Evolutionary conservation across 768 basidiomycete species (phyloP).

Genomic region (Suillus plorans): DNA sequence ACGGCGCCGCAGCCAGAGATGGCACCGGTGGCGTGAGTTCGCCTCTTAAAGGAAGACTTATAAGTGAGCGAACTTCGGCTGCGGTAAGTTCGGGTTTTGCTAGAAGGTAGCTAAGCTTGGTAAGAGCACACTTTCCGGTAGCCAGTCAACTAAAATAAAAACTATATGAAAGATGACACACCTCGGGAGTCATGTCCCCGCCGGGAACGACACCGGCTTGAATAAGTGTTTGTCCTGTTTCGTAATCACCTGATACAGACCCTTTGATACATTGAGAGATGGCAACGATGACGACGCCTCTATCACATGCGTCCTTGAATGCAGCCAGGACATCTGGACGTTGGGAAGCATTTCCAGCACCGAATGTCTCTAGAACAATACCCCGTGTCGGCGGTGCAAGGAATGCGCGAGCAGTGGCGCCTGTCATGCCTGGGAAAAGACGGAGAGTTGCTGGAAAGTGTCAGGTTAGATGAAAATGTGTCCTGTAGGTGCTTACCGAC

Average conservation of each 20-base stretch:
- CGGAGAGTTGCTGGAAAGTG: conserved; percentile 66
- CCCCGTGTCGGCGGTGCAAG: conserved; percentile 73
- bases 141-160: conserved; percentile 3
- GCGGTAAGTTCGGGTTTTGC: conserved; percentile 77
- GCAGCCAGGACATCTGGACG: conserved; percentile 72
- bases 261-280: conserved; percentile 91
- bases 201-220: conserved; percentile 81
- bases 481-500: conserved; percentile 55
- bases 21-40: conserved; percentile 69
- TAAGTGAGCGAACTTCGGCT: conserved; percentile 69
- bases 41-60: conserved; percentile 80
- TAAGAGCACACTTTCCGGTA: conserved; percentile 70
- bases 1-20: conserved; percentile 42
- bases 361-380: conserved; percentile 88
- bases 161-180: conserved; percentile 26
- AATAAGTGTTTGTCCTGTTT: conserved; percentile 70
- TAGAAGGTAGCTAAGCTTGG: conserved; percentile 87
- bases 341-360: conserved; percentile 91
- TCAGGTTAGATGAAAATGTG: conserved; percentile 17
- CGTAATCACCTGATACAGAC: conserved; percentile 80
- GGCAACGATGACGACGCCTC: conserved; percentile 85
- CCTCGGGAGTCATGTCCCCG: conserved; percentile 96
- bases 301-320: conserved; percentile 77
- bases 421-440: conserved; percentile 85
- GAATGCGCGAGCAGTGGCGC: conserved; percentile 72